Evolutionary conservation across 139 green algal species (phyloP), one percentile per base, ranked within the genome.

Genomic region (Zygnema circumcarinatum): DNA sequence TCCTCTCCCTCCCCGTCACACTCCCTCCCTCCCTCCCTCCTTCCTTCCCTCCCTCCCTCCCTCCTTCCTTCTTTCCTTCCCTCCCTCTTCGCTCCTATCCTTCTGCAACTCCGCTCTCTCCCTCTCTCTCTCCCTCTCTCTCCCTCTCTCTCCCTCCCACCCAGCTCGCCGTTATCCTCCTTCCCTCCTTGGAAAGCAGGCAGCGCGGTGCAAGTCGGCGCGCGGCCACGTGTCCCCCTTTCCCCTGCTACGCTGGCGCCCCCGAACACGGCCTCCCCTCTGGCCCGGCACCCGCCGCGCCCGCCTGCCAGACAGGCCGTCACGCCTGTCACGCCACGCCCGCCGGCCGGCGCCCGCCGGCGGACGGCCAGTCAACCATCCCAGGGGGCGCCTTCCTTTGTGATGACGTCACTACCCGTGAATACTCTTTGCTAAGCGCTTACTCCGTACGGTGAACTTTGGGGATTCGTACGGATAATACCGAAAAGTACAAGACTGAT

Each of bases 111-210:
- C 36, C 11, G 3, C 69, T 11, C 16, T 78, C 36, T 76, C 35
- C 11, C 76, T 84, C 76, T 81, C 76, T 84, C 40, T 84, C 76
- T 84, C 76, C 74, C 40, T 84, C 76, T 81, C 76, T 81, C 76
- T 84, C 76, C 74, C 76, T 84, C 76, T 81, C 76, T 84, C 76
- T 84, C 76, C 74, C 76, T 84, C 76, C 74, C 76, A 68, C 35
- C 16, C 35, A 11, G 3, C 11, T 32, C 76, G 11, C 7, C 7
- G 11, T 78, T 78, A 39, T 78, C 69, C 7, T 3, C 36, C 16
- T 78, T 41, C 11, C 69, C 35, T 78, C 36, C 7, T 78, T 31
- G 31, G 33, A 68, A 31, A 47, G 31, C 25, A 68, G 47, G 31
- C 20, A 39, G 29, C 39, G 42, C 39, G 47, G 7, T 73, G n/a